A percentile compares a stretch with the other conserved stretches of the same genome.
Conservation (phyloP, 1,284 basidiomycete genomes). For the Xerocomus amazonicus region DNA sequence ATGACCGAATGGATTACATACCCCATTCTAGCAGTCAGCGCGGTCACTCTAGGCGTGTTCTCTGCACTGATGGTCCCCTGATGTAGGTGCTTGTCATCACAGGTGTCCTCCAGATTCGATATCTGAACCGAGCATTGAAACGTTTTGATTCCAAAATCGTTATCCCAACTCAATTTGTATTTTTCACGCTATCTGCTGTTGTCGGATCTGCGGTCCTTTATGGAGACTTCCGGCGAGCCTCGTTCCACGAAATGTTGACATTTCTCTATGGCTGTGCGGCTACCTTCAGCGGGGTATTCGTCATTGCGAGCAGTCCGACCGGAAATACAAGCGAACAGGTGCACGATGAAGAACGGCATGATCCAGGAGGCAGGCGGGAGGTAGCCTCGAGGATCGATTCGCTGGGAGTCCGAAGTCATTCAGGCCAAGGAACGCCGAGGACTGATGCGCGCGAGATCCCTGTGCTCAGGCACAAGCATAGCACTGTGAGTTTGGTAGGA, state of each 20-base stretch:
- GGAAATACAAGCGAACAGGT: constrained; percentile 20
- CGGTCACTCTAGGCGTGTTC: constrained; percentile 7
- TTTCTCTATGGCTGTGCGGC: constrained; percentile 81
- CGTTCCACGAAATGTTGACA: constrained; percentile 81
- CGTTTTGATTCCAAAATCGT: constrained; percentile 82
- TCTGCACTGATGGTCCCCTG: constrained; percentile 22
- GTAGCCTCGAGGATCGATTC: constrained; percentile 32
- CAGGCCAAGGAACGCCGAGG: constrained; percentile 45
- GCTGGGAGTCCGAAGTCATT: constrained; percentile 37
- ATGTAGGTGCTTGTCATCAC: constrained; percentile 69
- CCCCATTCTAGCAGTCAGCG: constrained; percentile 58
- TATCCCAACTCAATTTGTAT: constrained; percentile 92
- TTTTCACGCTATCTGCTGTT: constrained; percentile 86
- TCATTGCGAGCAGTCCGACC: constrained; percentile 60
- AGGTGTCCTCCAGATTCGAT: constrained; percentile 87
- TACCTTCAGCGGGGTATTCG: constrained; percentile 85
- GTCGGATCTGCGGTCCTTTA: constrained; percentile 92
- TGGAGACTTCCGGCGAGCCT: constrained; percentile 82
- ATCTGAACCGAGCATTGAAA: constrained; percentile 87
- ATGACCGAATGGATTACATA: constrained; percentile 80
- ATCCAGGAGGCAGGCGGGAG: constrained; percentile 31
- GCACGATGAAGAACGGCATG: constrained; percentile 25
- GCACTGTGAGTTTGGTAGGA: constrained; percentile 58
- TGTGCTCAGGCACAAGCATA: constrained; percentile 48
- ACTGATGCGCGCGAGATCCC: constrained; percentile 40